phyloP scores from a whole-genome alignment of 1,284 basidiomycete species.

The Ceratobasidium sp. region DNA sequence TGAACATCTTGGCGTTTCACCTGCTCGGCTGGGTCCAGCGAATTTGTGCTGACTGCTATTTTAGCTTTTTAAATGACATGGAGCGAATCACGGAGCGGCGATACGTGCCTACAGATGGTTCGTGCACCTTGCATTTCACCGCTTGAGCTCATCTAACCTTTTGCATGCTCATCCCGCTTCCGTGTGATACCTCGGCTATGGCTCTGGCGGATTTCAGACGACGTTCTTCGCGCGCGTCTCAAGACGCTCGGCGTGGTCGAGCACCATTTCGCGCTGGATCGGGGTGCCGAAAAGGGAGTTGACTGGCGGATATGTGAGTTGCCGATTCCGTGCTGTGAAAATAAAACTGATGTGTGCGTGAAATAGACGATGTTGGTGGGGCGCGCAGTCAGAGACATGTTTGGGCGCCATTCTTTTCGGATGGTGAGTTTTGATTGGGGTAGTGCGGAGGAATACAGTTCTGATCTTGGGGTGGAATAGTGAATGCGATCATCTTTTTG shows the following conservation, averaged over 20 bases:
- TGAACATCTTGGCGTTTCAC: neutral
- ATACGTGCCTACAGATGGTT: slow-evolving; percentile 82
- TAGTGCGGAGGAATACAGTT: neutral
- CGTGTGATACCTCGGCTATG: neutral
- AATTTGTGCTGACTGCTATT: neutral
- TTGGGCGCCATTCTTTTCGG: slow-evolving; percentile 48
- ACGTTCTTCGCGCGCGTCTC: slow-evolving; percentile 47
- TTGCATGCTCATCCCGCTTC: neutral
- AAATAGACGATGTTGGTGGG: slow-evolving; percentile 47
- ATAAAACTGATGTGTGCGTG: neutral
- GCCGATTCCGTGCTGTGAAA: neutral
- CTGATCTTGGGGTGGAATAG: neutral
- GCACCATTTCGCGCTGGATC: slow-evolving; percentile 47
- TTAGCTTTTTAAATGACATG: slow-evolving; percentile 81
- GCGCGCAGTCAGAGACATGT: slow-evolving; percentile 47
- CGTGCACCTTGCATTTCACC: slow-evolving; percentile 50
- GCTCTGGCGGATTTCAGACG: slow-evolving; percentile 25
- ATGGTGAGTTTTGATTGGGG: slow-evolving; percentile 20
- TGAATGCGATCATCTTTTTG: slow-evolving; percentile 48
- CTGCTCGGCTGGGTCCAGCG: neutral
- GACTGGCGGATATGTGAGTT: slow-evolving; percentile 46
- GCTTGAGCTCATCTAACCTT: neutral
- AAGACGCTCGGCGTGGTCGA: slow-evolving; percentile 49
- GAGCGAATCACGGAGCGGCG: slow-evolving; percentile 78
- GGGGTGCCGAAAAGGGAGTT: slow-evolving; percentile 44